A percentile compares a stretch with the other conserved stretches of the same genome.
Conservation (phyloP, 495 filamentous ascomycete species). For the Penicillium paxilli region DNA sequence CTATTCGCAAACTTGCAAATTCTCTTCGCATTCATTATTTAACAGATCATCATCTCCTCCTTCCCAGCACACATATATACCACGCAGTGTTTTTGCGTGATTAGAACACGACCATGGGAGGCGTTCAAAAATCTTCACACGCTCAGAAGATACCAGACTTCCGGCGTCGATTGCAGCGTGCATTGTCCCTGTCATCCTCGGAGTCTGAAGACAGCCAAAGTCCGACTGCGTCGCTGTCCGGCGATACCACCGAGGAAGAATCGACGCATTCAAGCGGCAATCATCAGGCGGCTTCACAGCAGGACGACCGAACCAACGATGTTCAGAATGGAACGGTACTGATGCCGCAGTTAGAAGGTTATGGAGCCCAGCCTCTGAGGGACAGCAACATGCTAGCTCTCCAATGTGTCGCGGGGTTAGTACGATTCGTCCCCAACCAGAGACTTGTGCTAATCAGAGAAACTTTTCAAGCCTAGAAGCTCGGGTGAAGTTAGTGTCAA, state of each 20-base stretch:
- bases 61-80: not conserved
- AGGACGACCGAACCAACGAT: not conserved
- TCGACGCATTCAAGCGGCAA: not conserved
- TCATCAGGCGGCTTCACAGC: not conserved
- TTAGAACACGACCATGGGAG: not conserved
- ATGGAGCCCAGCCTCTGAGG: not conserved
- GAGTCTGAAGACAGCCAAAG: not conserved
- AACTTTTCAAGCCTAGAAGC: not conserved
- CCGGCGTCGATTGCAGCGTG: not conserved
- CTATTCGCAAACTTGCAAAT: not conserved
- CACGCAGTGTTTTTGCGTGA: not conserved
- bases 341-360: not conserved
- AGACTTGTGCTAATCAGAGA: not conserved
- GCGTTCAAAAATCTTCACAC: not conserved
- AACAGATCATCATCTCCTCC: not conserved
- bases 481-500: not conserved
- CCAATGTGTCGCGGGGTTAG: not conserved
- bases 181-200: not conserved
- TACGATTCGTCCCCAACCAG: not conserved
- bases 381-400: not conserved
- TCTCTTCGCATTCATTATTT: not conserved
- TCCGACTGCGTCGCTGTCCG: not conserved
- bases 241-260: not conserved
- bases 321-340: not conserved
- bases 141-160: not conserved